These are phyloP conservation scores for Camelina laxa DNA, from an alignment of 345 rosid species.

Conservation along the genomic window DNA sequence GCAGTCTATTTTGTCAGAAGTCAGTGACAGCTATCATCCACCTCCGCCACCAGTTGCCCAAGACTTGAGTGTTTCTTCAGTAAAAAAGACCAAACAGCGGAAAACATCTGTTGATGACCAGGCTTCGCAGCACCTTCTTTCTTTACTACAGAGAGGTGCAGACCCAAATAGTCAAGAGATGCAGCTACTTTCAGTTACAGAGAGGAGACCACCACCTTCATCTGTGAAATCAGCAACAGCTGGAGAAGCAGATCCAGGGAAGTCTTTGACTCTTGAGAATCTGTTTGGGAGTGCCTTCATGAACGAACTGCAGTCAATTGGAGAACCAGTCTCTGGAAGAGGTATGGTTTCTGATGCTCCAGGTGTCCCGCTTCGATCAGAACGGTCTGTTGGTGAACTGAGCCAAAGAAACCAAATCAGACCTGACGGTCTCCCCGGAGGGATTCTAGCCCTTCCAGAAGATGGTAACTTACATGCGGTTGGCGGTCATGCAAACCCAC, in stretches of 20 bases:
- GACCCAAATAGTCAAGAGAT: conserved; percentile 45
- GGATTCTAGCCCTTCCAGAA: conserved; percentile 49
- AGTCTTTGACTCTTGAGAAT: conserved; percentile 83
- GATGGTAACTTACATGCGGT: conserved; percentile 50
- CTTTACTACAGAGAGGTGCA: conserved; percentile 69
- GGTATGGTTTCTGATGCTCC: conserved; percentile 51
- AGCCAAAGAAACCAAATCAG: conserved; percentile 51
- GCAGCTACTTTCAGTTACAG: conserved; percentile 42
- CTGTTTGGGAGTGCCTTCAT: conserved; percentile 96
- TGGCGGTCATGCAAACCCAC: conserved; percentile 50
- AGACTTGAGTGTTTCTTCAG: conserved; percentile 47
- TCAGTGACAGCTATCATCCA: conserved; percentile 51
- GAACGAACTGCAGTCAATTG: conserved; percentile 85
- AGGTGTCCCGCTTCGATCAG: conserved; percentile 45
- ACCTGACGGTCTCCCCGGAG: conserved; percentile 57
- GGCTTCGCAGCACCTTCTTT: conserved; percentile 92
- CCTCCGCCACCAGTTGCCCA: conserved; percentile 45
- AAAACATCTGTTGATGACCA: conserved; percentile 56
- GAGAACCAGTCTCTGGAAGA: conserved; percentile 60
- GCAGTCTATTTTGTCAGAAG: conserved; percentile 83
- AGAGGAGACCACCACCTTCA: conserved; percentile 39
- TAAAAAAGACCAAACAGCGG: conserved; percentile 49
- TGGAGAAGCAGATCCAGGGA: conserved; percentile 53
- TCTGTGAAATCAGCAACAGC: conserved; percentile 40
- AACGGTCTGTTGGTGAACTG: conserved; percentile 44